These are phyloP conservation scores for Podospora bellae-mahoneyi DNA, from an alignment of 495 filamentous ascomycete genomes.

Conservation along the genomic window DNA sequence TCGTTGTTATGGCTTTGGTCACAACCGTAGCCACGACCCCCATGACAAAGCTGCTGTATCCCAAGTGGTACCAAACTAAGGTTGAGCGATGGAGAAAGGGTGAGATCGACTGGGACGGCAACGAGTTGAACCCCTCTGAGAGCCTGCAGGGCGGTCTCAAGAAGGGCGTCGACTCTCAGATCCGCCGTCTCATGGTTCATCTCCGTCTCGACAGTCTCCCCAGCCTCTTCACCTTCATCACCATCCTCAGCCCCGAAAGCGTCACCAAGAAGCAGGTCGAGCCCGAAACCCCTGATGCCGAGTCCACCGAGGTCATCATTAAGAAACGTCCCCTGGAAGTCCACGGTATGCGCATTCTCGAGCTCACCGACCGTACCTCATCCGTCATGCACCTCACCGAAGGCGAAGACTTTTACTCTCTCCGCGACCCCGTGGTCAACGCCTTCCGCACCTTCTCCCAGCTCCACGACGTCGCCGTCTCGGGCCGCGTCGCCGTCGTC, in stretches of 20 bases:
- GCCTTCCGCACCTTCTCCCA: constrained; percentile 86
- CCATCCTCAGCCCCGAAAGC: constrained; percentile 62
- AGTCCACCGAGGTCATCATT: constrained; percentile 18
- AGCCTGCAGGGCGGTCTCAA: constrained; percentile 41
- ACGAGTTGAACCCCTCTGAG: constrained; percentile 43
- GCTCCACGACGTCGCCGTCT: constrained; percentile 78
- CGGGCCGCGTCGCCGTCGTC: constrained; percentile 72
- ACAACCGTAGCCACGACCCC: constrained; percentile 93
- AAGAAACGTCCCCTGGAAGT: constrained; percentile 64
- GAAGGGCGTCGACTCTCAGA: constrained; percentile 43
- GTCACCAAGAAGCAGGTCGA: constrained; percentile 19
- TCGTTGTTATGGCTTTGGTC: constrained; percentile 95
- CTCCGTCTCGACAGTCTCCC: constrained; percentile 90
- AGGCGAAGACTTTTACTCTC: constrained; percentile 64
- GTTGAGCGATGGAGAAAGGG: constrained; percentile 85
- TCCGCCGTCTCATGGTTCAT: constrained; percentile 51
- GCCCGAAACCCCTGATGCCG: constrained; percentile 24
- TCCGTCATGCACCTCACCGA: constrained; percentile 94
- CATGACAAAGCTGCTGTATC: constrained; percentile 72
- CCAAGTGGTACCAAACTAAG: constrained; percentile 87
- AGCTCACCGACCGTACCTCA: constrained; percentile 88
- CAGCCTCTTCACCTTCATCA: constrained; percentile 78
- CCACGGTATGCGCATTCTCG: constrained; percentile 79
- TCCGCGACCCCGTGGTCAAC: constrained; percentile 85
- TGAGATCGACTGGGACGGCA: constrained; percentile 92